phyloP scores from a whole-genome alignment of 202 grass and related monocot genomes.

The Carex arenaria region DNA sequence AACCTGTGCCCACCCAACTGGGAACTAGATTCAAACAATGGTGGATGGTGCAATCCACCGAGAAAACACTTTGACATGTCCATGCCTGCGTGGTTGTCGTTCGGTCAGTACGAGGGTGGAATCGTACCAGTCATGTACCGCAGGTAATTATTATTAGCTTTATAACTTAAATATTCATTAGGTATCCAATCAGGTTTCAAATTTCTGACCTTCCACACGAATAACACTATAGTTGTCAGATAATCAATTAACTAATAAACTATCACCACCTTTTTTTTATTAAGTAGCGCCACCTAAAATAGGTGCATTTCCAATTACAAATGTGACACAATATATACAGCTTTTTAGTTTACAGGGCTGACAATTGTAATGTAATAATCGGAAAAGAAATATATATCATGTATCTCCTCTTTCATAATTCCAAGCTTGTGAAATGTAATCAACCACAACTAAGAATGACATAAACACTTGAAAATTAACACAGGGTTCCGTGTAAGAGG shows the following conservation, averaged over 20 bases:
- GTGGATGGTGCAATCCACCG: conserved; percentile 46
- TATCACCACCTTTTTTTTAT: no score
- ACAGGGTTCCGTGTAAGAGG: conserved; percentile 30
- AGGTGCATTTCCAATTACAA: neutral
- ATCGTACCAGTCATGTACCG: conserved; percentile 61
- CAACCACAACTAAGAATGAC: neutral
- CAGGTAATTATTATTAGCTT: conserved; percentile 11
- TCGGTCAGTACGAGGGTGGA: conserved; percentile 30
- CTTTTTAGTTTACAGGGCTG: neutral
- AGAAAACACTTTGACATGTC: conserved; percentile 28
- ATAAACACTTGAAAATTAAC: neutral
- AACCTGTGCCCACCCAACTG: conserved; percentile 46
- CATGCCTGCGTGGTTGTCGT: conserved; percentile 23
- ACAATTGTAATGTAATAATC: neutral
- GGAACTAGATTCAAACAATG: conserved; percentile 24
- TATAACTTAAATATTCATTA: no score
- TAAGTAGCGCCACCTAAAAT: neutral
- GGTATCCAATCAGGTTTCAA: no score
- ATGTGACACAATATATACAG: neutral
- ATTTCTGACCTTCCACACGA: no score
- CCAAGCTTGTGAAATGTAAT: neutral
- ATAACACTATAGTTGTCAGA: no score
- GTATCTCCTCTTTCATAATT: neutral
- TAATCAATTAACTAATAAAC: no score
- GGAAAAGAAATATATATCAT: neutral